Percentiles rank a stretch among this genome's conserved stretches.
These are phyloP conservation scores for Alternaria arbusti DNA, from an alignment of 2,329 filamentous ascomycete species.

Conservation along the genomic window DNA sequence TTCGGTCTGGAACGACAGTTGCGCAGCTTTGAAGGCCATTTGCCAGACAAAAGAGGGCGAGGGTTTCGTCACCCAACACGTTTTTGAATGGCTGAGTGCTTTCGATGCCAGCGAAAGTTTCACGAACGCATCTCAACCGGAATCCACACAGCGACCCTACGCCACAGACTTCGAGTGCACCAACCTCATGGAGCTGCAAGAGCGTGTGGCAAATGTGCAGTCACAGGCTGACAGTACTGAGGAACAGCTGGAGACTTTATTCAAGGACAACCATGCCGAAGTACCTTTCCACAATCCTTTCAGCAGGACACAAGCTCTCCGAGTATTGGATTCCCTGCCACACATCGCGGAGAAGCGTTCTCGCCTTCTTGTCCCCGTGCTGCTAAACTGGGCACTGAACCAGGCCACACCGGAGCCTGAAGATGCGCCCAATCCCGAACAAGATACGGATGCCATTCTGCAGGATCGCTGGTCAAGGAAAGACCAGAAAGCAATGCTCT, in stretches of 20 bases:
- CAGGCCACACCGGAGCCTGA: slow-evolving; percentile 15
- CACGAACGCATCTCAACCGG: slow-evolving; percentile 8
- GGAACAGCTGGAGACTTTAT: slow-evolving; percentile 66
- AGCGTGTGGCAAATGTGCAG: slow-evolving; percentile 22
- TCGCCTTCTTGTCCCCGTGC: slow-evolving; percentile 81
- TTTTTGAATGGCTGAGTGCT: slow-evolving; percentile 74
- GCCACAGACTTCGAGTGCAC: slow-evolving; percentile 84
- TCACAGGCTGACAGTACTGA: slow-evolving; percentile 23
- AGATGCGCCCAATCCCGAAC: neutral
- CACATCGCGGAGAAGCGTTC: slow-evolving; percentile 84
- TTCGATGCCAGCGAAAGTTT: slow-evolving; percentile 14
- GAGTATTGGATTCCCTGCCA: slow-evolving; percentile 76
- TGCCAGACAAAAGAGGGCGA: slow-evolving; percentile 74
- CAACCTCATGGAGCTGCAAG: slow-evolving; percentile 66
- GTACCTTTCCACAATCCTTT: slow-evolving; percentile 60
- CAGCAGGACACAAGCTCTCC: slow-evolving; percentile 78
- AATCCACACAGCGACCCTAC: slow-evolving; percentile 34
- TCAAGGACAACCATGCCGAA: slow-evolving; percentile 68
- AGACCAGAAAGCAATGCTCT: slow-evolving; percentile 84
- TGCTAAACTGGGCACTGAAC: slow-evolving; percentile 74
- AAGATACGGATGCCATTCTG: slow-evolving; percentile 20
- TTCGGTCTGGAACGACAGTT: slow-evolving; percentile 85
- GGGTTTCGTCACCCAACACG: slow-evolving; percentile 71
- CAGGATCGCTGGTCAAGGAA: slow-evolving; percentile 68
- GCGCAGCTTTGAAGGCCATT: slow-evolving; percentile 76